Conservation (phyloP, 1,284 basidiomycete genomes). For the Sutorius eximius region DNA sequence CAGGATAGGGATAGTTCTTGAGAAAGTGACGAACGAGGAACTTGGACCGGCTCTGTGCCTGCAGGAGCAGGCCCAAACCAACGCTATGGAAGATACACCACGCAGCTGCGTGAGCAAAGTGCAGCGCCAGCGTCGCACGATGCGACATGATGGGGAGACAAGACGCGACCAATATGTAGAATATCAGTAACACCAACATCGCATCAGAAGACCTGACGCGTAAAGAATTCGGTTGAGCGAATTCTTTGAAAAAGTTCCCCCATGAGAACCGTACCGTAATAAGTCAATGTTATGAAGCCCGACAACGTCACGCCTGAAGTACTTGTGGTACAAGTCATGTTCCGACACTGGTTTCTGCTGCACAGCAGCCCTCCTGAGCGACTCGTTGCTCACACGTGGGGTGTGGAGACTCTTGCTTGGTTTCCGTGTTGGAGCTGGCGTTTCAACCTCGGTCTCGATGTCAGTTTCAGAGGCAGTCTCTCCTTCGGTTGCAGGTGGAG, state of each 20-base stretch:
- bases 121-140: slow-evolving; percentile 51
- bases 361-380: slow-evolving; percentile 1
- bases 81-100: slow-evolving; percentile 93
- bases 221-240: slow-evolving; percentile 25
- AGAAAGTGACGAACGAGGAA: slow-evolving; percentile 93
- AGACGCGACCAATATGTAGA: slow-evolving; percentile 53
- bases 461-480: slow-evolving; percentile 69
- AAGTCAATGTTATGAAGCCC: slow-evolving; percentile 83
- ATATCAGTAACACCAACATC: slow-evolving; percentile 58
- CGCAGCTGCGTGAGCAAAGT: slow-evolving; percentile 79
- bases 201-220: slow-evolving; percentile 61
- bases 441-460: slow-evolving; percentile 68
- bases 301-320: slow-evolving; percentile 88
- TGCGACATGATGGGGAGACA: slow-evolving; percentile 46
- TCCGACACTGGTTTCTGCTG: slow-evolving; percentile 51
- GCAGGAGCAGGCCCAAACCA: slow-evolving; percentile 82
- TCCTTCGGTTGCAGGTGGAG: slow-evolving; percentile 72
- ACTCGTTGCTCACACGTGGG: slow-evolving; percentile 5
- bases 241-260: slow-evolving; percentile 5
- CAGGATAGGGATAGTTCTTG: slow-evolving; percentile 86
- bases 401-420: not conserved
- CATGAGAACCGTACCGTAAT: slow-evolving; percentile 59
- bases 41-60: slow-evolving; percentile 82
- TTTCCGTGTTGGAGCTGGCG: slow-evolving; percentile 35
- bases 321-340: slow-evolving; percentile 88